These are phyloP conservation scores for Cetraspora pellucida DNA, from an alignment of 192 early-diverging fungal species.

Conservation along the genomic window DNA sequence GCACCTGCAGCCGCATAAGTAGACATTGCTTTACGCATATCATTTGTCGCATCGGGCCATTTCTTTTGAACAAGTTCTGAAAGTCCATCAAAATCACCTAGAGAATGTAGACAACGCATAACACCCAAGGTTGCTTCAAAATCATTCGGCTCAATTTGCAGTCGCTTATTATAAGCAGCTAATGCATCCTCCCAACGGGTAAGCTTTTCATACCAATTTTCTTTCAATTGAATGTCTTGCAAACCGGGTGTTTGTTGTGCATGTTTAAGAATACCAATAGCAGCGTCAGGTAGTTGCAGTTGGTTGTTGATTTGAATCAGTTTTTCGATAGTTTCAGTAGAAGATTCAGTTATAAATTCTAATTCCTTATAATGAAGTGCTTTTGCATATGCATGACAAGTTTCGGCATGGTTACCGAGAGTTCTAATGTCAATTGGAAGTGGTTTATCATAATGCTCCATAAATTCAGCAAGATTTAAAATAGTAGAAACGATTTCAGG, in stretches of 20 bases:
- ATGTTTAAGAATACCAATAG: slow-evolving; percentile 89
- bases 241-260: slow-evolving; percentile 73
- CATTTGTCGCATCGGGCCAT: slow-evolving; percentile 63
- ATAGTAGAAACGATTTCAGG: slow-evolving; percentile 89
- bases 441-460: slow-evolving; percentile 98
- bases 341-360: slow-evolving; percentile 83
- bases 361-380: slow-evolving; percentile 98
- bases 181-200: slow-evolving; percentile 94
- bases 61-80: slow-evolving; percentile 76
- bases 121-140: slow-evolving; percentile 78
- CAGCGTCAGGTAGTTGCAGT: slow-evolving; percentile 94
- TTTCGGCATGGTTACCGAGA: slow-evolving; percentile 85
- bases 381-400: slow-evolving; percentile 95
- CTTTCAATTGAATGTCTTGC: slow-evolving; percentile 81
- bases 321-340: slow-evolving; percentile 84
- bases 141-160: slow-evolving; percentile 76
- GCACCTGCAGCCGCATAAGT: slow-evolving; percentile 90
- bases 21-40: slow-evolving; percentile 76
- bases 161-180: slow-evolving; percentile 76
- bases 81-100: slow-evolving; percentile 92
- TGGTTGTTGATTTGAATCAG: slow-evolving; percentile 94
- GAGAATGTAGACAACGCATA: slow-evolving; percentile 89
- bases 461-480: slow-evolving; percentile 94
- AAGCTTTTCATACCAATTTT: slow-evolving; percentile 92
- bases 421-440: slow-evolving; percentile 91